Evolutionary conservation across 306 rosid genomes (phyloP), one percentile per base, ranked within the genome.

Genomic region (Mucuna pruriens): DNA sequence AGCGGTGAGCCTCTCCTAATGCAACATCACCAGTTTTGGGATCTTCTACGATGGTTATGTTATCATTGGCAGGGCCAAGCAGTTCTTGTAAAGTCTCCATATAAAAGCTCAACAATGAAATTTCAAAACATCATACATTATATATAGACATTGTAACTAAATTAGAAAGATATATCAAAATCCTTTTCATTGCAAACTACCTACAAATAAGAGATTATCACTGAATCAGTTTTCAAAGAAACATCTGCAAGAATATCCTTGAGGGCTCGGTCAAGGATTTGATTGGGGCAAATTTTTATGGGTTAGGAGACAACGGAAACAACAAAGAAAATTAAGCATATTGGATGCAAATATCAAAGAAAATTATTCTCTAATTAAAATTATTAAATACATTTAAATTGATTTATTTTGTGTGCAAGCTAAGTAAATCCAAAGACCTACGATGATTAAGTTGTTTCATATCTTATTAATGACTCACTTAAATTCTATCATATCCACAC

Each of bases 1-100:
- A 92, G 76, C 98, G 98, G 77, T 93, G 99, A 81, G 94, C 97
- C 85, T 96, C 99, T 80, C 99, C 99, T 74, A 96, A 63, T 8
- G 99, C 92, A 79, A 96, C 98, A 91, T 96, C 98, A 12, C 98
- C 98, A 12, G 97, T 90, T 90, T 93, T 96, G 48, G 97, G 98
- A 89, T 96, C 98, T 82, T 96, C 99, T 63, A 91, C 87, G 3
- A 96, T 92, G 74, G 97, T 51, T 76, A 96, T 96, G 84, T 92
- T 93, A 86, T 94, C 99, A 72, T 96, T 96, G 66, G 97, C 63
- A 13, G 99, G 99, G 88, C 92, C 97, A 76, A 94, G 97, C 52
- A 96, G 90, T 84, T 96, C 98, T 75, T 93, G 98, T 82, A 96
- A 89, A 48, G 95, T 92, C 89, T 96, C 99, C 98, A 96, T 96